Percentiles rank a stretch among this genome's conserved stretches.
Conservation (phyloP, 495 filamentous ascomycete species). For the Pseudevernia furfuracea region DNA sequence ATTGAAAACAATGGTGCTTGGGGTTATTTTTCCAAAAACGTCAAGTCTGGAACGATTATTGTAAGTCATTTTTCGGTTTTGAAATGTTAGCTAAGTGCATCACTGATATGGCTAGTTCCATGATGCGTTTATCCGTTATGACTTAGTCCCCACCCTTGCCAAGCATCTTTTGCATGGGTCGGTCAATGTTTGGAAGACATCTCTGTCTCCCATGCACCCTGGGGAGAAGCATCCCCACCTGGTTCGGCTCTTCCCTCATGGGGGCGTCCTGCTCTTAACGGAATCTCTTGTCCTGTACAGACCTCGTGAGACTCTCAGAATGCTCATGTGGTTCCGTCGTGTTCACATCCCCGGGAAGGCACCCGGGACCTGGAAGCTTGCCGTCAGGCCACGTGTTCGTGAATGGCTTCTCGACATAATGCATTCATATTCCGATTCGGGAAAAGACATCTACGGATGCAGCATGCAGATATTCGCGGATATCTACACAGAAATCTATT, state of each 20-base stretch:
- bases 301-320: conserved; percentile 39
- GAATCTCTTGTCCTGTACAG: conserved; percentile 53
- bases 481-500: conserved; percentile 18
- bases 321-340: conserved; percentile 53
- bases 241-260: conserved; percentile 50
- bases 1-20: conserved; percentile 32
- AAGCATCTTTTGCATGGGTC: conserved; percentile 23
- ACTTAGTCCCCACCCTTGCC: conserved; percentile 30
- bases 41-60: conserved; percentile 35
- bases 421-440: not conserved
- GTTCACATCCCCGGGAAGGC: conserved; percentile 22
- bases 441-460: conserved; percentile 13
- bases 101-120: conserved; percentile 31
- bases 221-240: conserved; percentile 27
- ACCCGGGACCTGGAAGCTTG: conserved; percentile 34
- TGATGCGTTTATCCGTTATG: conserved; percentile 31
- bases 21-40: conserved; percentile 34
- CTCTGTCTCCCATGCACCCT: conserved; percentile 29
- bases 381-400: conserved; percentile 37
- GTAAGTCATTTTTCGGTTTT: conserved; percentile 27
- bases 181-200: conserved; percentile 36
- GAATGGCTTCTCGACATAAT: conserved; percentile 32
- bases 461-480: not conserved
- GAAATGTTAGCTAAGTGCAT: not conserved
- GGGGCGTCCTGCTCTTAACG: conserved; percentile 52